Conservation (phyloP, 2,329 filamentous ascomycete genomes). For the Trichoderma sp. region DNA sequence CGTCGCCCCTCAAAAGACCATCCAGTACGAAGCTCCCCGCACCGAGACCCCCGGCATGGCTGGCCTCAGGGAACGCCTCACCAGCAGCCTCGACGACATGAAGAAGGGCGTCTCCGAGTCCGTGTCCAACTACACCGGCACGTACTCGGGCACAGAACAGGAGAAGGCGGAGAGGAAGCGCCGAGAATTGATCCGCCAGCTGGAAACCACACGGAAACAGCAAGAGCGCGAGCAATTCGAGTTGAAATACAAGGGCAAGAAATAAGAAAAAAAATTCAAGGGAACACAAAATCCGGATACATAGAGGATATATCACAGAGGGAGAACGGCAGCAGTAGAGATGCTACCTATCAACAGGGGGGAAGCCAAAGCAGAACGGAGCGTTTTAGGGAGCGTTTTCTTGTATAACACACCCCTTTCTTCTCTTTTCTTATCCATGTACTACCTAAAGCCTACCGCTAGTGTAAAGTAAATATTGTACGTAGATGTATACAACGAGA, state of each 20-base stretch:
- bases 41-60: background rate
- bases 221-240: constrained; percentile 40
- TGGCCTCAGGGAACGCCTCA: constrained; percentile 31
- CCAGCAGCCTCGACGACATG: constrained; percentile 35
- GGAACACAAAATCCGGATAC: background rate
- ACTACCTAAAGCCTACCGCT: background rate
- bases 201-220: constrained; percentile 37
- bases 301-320: background rate
- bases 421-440: background rate
- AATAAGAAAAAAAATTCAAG: constrained; percentile 17
- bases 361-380: background rate
- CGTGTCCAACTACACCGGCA: constrained; percentile 37
- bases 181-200: constrained; percentile 34
- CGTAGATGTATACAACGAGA: background rate
- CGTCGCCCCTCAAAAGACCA: constrained; percentile 11
- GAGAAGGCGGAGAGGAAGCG: constrained; percentile 38
- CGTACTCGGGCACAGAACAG: constrained; percentile 32
- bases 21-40: constrained; percentile 39
- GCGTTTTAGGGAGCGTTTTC: background rate
- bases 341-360: background rate
- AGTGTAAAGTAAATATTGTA: constrained; percentile 10
- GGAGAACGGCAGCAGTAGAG: background rate
- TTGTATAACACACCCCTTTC: constrained; percentile 4
- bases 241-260: constrained; percentile 40
- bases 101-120: constrained; percentile 39